Base-by-base conservation (phyloP, 306 rosid genomes). In the Chamaecrista fasciculata region DNA sequence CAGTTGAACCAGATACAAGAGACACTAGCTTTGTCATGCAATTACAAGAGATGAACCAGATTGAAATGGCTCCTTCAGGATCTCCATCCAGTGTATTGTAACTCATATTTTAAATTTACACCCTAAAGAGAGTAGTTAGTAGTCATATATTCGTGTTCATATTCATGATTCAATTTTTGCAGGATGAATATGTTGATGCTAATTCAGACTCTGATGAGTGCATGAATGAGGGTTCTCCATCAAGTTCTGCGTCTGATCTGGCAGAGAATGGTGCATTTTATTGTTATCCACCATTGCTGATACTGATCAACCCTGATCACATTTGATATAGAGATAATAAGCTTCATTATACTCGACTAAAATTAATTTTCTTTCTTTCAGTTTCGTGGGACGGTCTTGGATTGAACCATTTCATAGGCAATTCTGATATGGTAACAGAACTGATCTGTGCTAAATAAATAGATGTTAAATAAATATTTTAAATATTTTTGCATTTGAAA, bases 201-300 rank as follows among this genome's bases (percentile, higher is more conserved):
- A 70, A 76, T 37, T 87, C 87, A 53, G 86, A 86, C 34, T 78
- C 73, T 53, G 87, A 79, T 58, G 86, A 80, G 55, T 74, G 80
- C 81, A 33, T 55, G 71, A 71, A 72, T 50, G 90, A 65, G 79
- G 66, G 83, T 79, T 70, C 81, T 70, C 72, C 84, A 56, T 82
- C 84, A 63, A 87, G 88, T 80, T 70, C 91, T 75, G 76, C 80
- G 18, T 85, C 91, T 51, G 89, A 77, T 70, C 60, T 69, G 72
- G 81, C 61, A 56, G 84, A 79, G 50, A 83, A 86, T 81, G 84
- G 81, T 49, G 81, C 86, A 73, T 80, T 79, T 83, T 68, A 52
- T 67, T 18, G 33, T 68, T 36, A 62, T 68, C 66, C 59, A 76
- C 43, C 75, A 39, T 73, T 51, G 34, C 70, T 62, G 26, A 66